Conservation (phyloP, 768 basidiomycete genomes). For the Pulveroboletus sp. region DNA sequence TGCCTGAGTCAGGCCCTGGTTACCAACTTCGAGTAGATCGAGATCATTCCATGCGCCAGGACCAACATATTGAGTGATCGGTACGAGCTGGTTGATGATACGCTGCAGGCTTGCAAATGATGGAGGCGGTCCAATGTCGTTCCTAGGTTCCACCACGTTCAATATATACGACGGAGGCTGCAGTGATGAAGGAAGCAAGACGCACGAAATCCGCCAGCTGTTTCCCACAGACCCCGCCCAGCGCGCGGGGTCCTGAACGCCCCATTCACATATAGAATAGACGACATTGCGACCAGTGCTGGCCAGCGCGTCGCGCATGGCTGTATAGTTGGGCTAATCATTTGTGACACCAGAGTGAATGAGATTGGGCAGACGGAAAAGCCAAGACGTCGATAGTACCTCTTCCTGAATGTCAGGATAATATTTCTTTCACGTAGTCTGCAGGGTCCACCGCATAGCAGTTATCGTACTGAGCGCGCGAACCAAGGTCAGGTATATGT, state of each 20-base stretch:
- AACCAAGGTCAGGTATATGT: no score
- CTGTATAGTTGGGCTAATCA: neutral
- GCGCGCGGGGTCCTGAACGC: conserved; percentile 49
- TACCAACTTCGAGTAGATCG: conserved; percentile 53
- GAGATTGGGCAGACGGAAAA: neutral
- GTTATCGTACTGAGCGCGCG: conserved; percentile 14
- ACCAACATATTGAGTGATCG: conserved; percentile 45
- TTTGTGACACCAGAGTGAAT: neutral
- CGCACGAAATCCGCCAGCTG: conserved; percentile 49
- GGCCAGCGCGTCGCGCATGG: conserved; percentile 11
- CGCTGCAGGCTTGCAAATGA: conserved; percentile 11
- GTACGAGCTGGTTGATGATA: conserved; percentile 32
- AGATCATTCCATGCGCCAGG: conserved; percentile 49
- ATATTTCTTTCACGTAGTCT: conserved; percentile 1
- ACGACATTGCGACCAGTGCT: conserved; percentile 27
- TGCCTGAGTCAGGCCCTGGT: conserved; percentile 36
- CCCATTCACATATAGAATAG: conserved; percentile 51
- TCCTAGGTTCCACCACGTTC: neutral
- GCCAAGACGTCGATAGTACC: neutral
- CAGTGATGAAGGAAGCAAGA: neutral
- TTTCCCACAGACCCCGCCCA: conserved; percentile 45
- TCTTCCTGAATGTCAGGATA: conserved; percentile 1
- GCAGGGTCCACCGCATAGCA: conserved; percentile 5
- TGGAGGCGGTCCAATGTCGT: conserved; percentile 11
- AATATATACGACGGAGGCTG: neutral